Evolutionary conservation across 2,329 filamentous ascomycete species (phyloP).

Genomic region (Biscogniauxia mediterranea): DNA sequence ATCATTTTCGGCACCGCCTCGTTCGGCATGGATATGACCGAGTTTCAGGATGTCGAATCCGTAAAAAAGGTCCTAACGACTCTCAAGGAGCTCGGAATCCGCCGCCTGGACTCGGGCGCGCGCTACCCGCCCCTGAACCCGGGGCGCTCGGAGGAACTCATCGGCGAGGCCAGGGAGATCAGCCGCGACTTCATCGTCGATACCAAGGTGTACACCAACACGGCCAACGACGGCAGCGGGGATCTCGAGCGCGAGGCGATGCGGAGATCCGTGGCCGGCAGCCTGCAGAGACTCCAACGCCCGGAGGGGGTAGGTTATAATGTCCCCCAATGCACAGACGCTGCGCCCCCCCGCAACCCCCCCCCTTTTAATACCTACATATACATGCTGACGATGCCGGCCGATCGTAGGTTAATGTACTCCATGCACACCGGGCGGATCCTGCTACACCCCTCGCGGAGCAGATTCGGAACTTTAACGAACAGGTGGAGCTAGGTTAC

Average conservation of each 20-base stretch:
- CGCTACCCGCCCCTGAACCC: slow-evolving; percentile 34
- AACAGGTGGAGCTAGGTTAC: slow-evolving; percentile 31
- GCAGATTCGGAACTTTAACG: slow-evolving; percentile 34
- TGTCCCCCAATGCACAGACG: background rate
- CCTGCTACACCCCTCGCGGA: slow-evolving; percentile 34
- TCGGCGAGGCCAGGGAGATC: slow-evolving; percentile 28
- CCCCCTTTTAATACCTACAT: background rate
- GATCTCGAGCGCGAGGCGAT: slow-evolving; percentile 28
- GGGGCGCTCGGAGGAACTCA: slow-evolving; percentile 32
- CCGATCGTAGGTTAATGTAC: slow-evolving; percentile 31
- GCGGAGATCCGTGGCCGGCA: slow-evolving; percentile 26
- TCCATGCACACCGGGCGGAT: slow-evolving; percentile 38
- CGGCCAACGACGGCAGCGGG: slow-evolving; percentile 29
- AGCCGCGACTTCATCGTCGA: slow-evolving; percentile 31
- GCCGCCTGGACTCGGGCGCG: slow-evolving; percentile 27
- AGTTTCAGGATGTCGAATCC: slow-evolving; percentile 24
- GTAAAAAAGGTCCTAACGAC: slow-evolving; percentile 19
- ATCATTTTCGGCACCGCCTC: slow-evolving; percentile 30
- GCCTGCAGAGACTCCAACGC: slow-evolving; percentile 27
- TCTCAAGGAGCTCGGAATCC: slow-evolving; percentile 18
- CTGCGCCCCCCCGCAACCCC: background rate
- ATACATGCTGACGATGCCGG: background rate
- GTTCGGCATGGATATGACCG: slow-evolving; percentile 28
- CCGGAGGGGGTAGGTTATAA: slow-evolving; percentile 11
- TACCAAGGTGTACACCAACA: slow-evolving; percentile 35